Evolutionary conservation across 2,329 filamentous ascomycete species (phyloP).

Genomic region (Mycosphaerella arachidis): DNA sequence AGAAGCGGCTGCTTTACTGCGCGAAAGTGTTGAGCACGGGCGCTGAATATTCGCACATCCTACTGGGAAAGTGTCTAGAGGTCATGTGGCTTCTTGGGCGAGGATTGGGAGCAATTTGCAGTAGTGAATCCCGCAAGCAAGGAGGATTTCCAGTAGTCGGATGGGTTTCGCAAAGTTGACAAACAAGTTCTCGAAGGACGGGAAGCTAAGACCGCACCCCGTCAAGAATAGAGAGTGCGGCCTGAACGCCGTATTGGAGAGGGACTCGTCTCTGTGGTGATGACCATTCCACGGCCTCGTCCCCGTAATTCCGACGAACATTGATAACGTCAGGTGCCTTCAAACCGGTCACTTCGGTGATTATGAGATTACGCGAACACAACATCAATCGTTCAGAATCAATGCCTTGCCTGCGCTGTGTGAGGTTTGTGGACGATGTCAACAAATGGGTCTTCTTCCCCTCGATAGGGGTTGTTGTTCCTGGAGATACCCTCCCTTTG

Average conservation of each 20-base stretch:
- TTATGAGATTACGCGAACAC: background rate
- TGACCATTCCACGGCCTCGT: background rate
- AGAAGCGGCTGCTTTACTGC: background rate
- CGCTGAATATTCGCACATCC: constrained; percentile 2
- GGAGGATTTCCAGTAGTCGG: constrained; percentile 6
- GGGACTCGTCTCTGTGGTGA: background rate
- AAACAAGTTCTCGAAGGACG: background rate
- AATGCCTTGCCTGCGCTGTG: background rate
- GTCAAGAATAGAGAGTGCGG: constrained; percentile 1
- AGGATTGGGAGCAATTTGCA: constrained; percentile 4
- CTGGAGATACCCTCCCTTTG: background rate
- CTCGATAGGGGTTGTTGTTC: background rate
- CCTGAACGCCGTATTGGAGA: background rate
- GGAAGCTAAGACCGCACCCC: constrained; percentile 3
- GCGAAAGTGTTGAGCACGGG: background rate
- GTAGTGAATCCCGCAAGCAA: background rate
- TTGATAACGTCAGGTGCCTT: background rate
- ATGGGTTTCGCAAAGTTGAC: constrained; percentile 2
- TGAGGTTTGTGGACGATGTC: background rate
- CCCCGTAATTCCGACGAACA: background rate
- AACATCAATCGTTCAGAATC: background rate
- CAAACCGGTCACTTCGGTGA: background rate
- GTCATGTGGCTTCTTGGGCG: constrained; percentile 5
- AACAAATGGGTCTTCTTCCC: background rate
- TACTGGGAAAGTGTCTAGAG: background rate